A percentile compares a stretch with the other conserved stretches of the same genome.
These are phyloP conservation scores for Macrocybe gigantea DNA, from an alignment of 768 basidiomycete genomes.

Conservation along the genomic window DNA sequence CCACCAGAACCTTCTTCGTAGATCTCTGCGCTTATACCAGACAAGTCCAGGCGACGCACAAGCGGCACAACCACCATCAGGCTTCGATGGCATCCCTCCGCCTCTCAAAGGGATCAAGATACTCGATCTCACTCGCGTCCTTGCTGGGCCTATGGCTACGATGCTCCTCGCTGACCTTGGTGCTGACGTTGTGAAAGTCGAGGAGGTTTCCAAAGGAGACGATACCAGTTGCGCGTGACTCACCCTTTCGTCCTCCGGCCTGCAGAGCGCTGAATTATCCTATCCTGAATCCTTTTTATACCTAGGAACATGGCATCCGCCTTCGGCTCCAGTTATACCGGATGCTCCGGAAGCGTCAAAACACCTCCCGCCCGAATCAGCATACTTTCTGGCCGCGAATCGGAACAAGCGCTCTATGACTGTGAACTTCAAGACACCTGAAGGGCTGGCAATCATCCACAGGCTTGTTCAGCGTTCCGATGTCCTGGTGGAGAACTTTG, in stretches of 20 bases:
- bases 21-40: background rate
- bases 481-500: conserved; percentile 85
- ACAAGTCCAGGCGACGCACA: background rate
- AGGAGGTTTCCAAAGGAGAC: conserved; percentile 76
- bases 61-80: background rate
- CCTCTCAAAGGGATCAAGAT: conserved; percentile 78
- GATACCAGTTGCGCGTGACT: conserved; percentile 48
- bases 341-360: conserved; percentile 46
- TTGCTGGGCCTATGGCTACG: conserved; percentile 90
- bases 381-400: conserved; percentile 88
- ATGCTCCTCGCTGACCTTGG: conserved; percentile 92
- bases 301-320: conserved; percentile 64
- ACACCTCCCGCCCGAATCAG: conserved; percentile 82
- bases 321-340: conserved; percentile 44
- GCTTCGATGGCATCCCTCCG: conserved; percentile 52
- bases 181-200: conserved; percentile 92
- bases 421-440: conserved; percentile 76
- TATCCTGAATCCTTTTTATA: conserved; percentile 3
- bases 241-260: background rate
- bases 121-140: conserved; percentile 84
- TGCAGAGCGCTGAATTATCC: background rate
- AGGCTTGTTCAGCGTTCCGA: conserved; percentile 71
- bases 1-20: no score
- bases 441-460: conserved; percentile 71
- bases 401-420: conserved; percentile 88